Base-by-base conservation (phyloP, 345 rosid species). In the Odontarrhena argentea region DNA sequence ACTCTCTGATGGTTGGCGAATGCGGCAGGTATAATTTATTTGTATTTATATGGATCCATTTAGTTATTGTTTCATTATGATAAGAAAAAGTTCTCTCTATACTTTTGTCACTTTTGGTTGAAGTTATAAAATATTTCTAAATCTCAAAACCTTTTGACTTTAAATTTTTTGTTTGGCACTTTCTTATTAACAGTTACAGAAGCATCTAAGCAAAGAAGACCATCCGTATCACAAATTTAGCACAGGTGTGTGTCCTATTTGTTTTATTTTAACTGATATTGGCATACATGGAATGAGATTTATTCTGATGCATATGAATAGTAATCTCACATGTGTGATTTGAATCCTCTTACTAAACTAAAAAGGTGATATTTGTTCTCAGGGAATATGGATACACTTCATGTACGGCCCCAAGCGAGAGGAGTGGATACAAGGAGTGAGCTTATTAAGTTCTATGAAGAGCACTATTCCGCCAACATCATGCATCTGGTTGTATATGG, bases 301-400 rank as follows among this genome's bases (percentile, higher is more conserved):
- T 58, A 7, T 45, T 24, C 53, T 43, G 43, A 18, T 67, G 24
- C 34, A 47, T 51, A 56, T 5, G 56, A 57, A 32, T 43, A 49
- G 57, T 55, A 18, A 18, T 18, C 22, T 18, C 22, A 18, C 51
- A 62, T 28, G 26, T 49, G 36, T 56, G 60, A 9, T 68, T 63
- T 14, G 25, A 32, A 15, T 43, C 18, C 36, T 13, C 34, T 53
- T 55, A 52, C 15, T n/a, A 55, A 62, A 54, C 73, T 74, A 40
- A 68, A 55, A 24, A 42, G 3, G 41, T 75, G 57, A 35, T 15
- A 22, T 76, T 55, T 28, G 34, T 50, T 56, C 54, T 48, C 46
- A 93, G 98, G 98, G 54, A 93, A 87, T 63, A 84, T 86, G 95
- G 86, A 93, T 35, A 93, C 96, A 30, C 76, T 90, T 80, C 88